Conservation (phyloP, 768 basidiomycete species). For the Boletus vermiculosoides region DNA sequence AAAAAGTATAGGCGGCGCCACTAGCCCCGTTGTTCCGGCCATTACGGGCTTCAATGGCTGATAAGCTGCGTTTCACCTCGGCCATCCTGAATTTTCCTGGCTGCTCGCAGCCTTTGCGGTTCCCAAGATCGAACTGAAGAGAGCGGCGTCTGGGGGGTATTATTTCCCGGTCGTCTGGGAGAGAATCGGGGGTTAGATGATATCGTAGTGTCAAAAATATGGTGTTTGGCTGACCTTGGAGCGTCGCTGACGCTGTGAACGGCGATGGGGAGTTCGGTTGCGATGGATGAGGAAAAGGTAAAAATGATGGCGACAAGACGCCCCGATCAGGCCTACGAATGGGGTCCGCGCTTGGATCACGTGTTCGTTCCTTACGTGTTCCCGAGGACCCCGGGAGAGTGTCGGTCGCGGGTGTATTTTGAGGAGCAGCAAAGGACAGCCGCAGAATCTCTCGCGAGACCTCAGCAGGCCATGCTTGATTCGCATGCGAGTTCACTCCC, state of each 20-base stretch:
- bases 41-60: slow-evolving; percentile 22
- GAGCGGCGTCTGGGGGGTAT: slow-evolving; percentile 19
- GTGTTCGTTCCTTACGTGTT: slow-evolving; percentile 16
- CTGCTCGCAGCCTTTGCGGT: slow-evolving; percentile 15
- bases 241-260: slow-evolving; percentile 26
- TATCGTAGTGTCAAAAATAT: not conserved
- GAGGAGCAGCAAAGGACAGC: slow-evolving; percentile 37
- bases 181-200: not conserved
- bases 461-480: slow-evolving; percentile 55
- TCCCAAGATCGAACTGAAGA: slow-evolving; percentile 20
- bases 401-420: slow-evolving; percentile 7
- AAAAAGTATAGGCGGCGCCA: slow-evolving; percentile 17
- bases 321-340: slow-evolving; percentile 15
- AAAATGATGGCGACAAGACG: slow-evolving; percentile 25
- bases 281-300: slow-evolving; percentile 31
- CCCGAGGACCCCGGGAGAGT: slow-evolving; percentile 25
- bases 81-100: slow-evolving; percentile 11
- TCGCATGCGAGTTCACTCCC: slow-evolving; percentile 27
- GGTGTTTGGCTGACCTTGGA: slow-evolving; percentile 16
- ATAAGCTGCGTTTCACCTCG: slow-evolving; percentile 27
- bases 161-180: slow-evolving; percentile 19
- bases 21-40: slow-evolving; percentile 13
- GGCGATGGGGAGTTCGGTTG: slow-evolving; percentile 21
- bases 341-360: slow-evolving; percentile 21
- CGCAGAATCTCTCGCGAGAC: slow-evolving; percentile 56